A percentile compares a stretch with the other conserved stretches of the same genome.
These are phyloP conservation scores for Eucalyptus erythrocorys DNA, from an alignment of 345 rosid species.

Conservation along the genomic window DNA sequence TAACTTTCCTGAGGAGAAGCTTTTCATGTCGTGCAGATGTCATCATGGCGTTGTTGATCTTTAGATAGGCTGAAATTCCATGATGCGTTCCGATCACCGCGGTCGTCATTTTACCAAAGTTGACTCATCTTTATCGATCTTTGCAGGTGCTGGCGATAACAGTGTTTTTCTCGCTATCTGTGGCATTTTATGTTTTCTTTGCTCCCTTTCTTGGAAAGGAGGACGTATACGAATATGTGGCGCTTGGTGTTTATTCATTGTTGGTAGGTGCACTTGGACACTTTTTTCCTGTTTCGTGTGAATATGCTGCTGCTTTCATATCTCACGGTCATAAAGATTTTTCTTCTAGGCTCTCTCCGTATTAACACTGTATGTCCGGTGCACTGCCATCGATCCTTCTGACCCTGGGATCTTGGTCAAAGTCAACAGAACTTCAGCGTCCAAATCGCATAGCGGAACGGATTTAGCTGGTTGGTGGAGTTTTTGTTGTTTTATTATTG, in stretches of 20 bases:
- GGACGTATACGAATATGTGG: slow-evolving; percentile 46
- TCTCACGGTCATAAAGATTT: not conserved
- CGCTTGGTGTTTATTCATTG: slow-evolving; percentile 62
- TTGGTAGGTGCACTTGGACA: slow-evolving; percentile 29
- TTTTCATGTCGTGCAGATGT: not conserved
- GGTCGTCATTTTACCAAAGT: not conserved
- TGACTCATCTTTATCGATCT: not conserved
- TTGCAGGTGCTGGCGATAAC: slow-evolving; percentile 77
- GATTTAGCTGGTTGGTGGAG: slow-evolving; percentile 29
- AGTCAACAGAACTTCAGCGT: slow-evolving; percentile 27
- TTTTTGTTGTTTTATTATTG: not conserved
- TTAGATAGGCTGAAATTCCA: not conserved
- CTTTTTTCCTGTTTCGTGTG: not conserved
- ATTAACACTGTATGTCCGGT: slow-evolving; percentile 65
- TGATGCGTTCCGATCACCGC: not conserved
- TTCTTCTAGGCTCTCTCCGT: slow-evolving; percentile 58
- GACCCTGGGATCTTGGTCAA: slow-evolving; percentile 78
- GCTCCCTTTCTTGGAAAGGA: slow-evolving; percentile 80
- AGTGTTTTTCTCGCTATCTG: slow-evolving; percentile 56
- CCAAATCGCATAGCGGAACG: slow-evolving; percentile 40
- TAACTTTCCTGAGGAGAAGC: not conserved
- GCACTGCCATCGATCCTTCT: slow-evolving; percentile 91
- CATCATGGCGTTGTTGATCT: not conserved
- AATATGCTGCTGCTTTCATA: not conserved
- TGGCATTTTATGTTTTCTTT: slow-evolving; percentile 81